Evolutionary conservation across 1,284 basidiomycete genomes (phyloP).

Genomic region (Pseudozyma tsukubaensis): DNA sequence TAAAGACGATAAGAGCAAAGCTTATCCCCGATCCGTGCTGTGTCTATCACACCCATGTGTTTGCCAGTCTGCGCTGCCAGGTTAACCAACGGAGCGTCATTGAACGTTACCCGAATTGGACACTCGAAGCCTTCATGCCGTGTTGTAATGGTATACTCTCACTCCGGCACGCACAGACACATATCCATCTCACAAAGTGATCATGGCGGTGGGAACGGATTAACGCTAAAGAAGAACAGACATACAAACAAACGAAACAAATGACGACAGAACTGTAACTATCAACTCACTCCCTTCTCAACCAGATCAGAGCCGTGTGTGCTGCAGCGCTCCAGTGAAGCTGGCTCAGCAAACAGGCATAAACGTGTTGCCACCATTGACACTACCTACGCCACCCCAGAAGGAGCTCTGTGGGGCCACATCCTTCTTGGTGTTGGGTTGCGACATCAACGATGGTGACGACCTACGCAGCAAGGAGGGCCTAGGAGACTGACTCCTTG

Average conservation of each 20-base stretch:
- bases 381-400: constrained; percentile 54
- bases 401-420: constrained; percentile 40
- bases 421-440: constrained; percentile 59
- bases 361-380: constrained; percentile 25
- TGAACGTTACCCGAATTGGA: too few species aligned
- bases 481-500: constrained; percentile 40
- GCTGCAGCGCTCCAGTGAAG: too few species aligned
- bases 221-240: constrained; percentile 2
- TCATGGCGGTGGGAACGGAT: too few species aligned
- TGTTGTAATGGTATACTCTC: too few species aligned
- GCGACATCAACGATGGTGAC: constrained; percentile 28
- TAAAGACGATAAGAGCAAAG: too few species aligned
- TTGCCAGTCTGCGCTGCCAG: too few species aligned
- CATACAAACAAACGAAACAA: neutral
- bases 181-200: neutral
- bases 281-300: neutral
- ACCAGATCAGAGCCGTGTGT: neutral
- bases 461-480: constrained; percentile 38
- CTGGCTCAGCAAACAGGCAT: constrained; percentile 44
- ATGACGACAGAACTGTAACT: neutral
- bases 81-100: too few species aligned
- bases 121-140: too few species aligned
- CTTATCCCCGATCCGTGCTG: too few species aligned
- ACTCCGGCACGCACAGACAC: neutral
- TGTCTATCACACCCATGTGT: too few species aligned